Evolutionary conservation across 805 yeast species (phyloP).

Genomic region (Priceomyces fermenticarens): DNA sequence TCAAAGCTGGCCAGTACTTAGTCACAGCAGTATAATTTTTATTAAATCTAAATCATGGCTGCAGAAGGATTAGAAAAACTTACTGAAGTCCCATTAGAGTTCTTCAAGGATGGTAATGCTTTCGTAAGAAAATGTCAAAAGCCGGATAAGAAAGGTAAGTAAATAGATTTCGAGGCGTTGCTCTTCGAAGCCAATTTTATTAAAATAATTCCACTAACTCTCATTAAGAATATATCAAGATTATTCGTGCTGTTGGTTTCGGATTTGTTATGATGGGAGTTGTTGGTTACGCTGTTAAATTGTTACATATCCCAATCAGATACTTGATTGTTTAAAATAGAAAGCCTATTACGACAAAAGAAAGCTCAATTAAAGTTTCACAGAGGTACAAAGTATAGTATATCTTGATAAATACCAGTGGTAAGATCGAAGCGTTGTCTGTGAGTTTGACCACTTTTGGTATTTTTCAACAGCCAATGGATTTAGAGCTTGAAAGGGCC

Average conservation of each 20-base stretch:
- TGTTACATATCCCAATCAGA: constrained; percentile 93
- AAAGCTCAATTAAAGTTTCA: neutral
- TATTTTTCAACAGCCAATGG: too few relatives aligned
- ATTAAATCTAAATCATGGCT: constrained; percentile 29
- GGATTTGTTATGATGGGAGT: constrained; percentile 98
- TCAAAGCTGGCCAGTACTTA: neutral
- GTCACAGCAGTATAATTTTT: neutral
- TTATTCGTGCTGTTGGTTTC: constrained; percentile 92
- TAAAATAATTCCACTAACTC: constrained; percentile 8
- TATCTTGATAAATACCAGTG: too few relatives aligned
- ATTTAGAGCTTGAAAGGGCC: too few relatives aligned
- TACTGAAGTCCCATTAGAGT: constrained; percentile 85
- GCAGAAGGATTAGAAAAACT: constrained; percentile 68
- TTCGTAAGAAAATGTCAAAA: constrained; percentile 90
- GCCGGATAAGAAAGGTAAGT: constrained; percentile 77
- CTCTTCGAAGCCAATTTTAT: neutral
- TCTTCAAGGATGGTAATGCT: constrained; percentile 85
- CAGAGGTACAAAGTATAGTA: too few relatives aligned
- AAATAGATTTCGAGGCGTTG: neutral
- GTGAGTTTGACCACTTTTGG: too few relatives aligned
- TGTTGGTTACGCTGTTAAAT: constrained; percentile 92
- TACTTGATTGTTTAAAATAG: constrained; percentile 78
- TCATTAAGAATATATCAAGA: constrained; percentile 70
- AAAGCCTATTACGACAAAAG: neutral
- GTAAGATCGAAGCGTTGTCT: too few relatives aligned